Percentiles rank a stretch among this genome's conserved stretches.
phyloP scores from a whole-genome alignment of 2,329 filamentous ascomycete species.

The Sporothrix dimorphospora region DNA sequence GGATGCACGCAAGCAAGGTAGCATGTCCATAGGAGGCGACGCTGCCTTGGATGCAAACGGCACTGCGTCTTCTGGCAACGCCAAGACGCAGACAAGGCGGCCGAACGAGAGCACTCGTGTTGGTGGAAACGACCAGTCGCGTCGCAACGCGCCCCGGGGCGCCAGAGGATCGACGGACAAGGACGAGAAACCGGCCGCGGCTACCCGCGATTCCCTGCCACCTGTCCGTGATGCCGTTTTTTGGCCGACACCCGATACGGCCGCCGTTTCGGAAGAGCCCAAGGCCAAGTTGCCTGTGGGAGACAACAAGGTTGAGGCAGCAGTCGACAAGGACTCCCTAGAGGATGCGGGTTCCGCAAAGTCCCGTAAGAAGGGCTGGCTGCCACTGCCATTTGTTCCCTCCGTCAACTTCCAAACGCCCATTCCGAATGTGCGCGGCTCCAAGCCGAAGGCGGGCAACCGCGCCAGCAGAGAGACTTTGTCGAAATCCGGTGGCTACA shows the following conservation, averaged over 20 bases:
- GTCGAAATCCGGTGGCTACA: conserved; percentile 36
- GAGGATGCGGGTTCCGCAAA: conserved; percentile 56
- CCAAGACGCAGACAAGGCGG: conserved; percentile 49
- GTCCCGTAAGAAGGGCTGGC: conserved; percentile 77
- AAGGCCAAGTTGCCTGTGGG: conserved; percentile 63
- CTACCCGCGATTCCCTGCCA: conserved; percentile 50
- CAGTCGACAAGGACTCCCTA: conserved; percentile 64
- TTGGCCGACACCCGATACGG: conserved; percentile 90
- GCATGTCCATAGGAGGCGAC: background rate
- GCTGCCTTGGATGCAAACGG: conserved; percentile 42
- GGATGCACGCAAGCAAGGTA: conserved; percentile 33
- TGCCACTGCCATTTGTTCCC: conserved; percentile 78
- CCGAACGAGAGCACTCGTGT: conserved; percentile 47
- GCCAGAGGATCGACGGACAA: conserved; percentile 49
- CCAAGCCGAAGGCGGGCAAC: conserved; percentile 55
- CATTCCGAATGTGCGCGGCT: conserved; percentile 57
- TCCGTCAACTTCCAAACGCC: conserved; percentile 86
- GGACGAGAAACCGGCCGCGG: conserved; percentile 41
- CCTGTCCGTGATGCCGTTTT: conserved; percentile 74
- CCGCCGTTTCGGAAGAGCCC: conserved; percentile 68
- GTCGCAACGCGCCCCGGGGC: conserved; percentile 51
- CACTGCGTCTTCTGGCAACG: conserved; percentile 34
- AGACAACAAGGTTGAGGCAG: conserved; percentile 57
- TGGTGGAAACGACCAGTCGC: conserved; percentile 43
- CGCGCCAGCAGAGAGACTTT: conserved; percentile 47